Base-by-base conservation (phyloP, 176 grass and related monocot species). In the Musa acuminata region DNA sequence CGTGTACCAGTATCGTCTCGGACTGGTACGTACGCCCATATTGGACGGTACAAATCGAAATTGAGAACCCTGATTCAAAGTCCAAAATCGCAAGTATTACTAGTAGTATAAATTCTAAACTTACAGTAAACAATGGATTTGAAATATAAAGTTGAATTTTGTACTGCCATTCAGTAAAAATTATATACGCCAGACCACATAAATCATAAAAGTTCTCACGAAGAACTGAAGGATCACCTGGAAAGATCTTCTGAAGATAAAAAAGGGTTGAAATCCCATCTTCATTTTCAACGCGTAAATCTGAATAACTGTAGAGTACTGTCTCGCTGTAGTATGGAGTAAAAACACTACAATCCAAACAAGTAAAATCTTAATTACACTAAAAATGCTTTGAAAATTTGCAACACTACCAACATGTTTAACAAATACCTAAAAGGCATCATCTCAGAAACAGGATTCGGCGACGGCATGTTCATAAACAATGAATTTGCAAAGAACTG, bases 321-420 rank as follows among this genome's bases (percentile, higher is more conserved):
- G 94, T 98, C 82, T 98, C 94, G 75, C 88, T 98, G 72, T 98
- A 98, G 75, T 98, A 98, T 1, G 94, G 94, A 53, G 94, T 98
- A 80, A 98, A 98, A 35, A 98, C 94, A 84, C 94, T 98, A 83
- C 85, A 87, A 80, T 85, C 85, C 72, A 79, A 81, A 60, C 81
- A 77, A 68, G 65, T 8, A 90, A 75, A 22, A 67, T 57, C 16
- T 78, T 29, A 20, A 58, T 72, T 17, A 51, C 16, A 73, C 55
- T 64, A 52, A 79, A 51, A 19, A 63, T 66, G 24, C 1, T 48
- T 69, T 87, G 14, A 29, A 54, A 55, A 73, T 74, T 50, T 67
- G 19, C 11, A 83, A 35, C 8, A 74, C 78, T 27, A 80, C 23
- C 7, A 26, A 72, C 79, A 71, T 49, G 21, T 69, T 81, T 69